These are phyloP conservation scores for Podospora comata DNA, from an alignment of 495 filamentous ascomycete species.

Conservation along the genomic window DNA sequence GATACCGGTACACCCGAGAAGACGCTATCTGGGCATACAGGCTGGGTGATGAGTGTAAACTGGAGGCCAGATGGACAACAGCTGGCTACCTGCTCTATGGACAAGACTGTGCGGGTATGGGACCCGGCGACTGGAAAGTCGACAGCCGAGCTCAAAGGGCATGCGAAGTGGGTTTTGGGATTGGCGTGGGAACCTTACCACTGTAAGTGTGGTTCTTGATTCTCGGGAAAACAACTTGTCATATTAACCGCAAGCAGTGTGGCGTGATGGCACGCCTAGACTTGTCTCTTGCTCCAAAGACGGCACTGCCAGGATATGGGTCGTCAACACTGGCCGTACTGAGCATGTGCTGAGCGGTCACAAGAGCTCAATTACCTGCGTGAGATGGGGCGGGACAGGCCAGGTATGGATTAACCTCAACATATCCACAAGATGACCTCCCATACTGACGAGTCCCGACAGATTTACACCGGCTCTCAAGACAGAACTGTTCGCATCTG, in stretches of 20 bases:
- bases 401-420: conserved; percentile 24
- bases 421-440: background rate
- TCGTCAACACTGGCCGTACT: conserved; percentile 70
- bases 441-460: background rate
- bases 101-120: conserved; percentile 88
- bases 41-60: conserved; percentile 84
- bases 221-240: background rate
- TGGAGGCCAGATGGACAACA: conserved; percentile 81
- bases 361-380: conserved; percentile 81
- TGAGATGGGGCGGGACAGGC: conserved; percentile 90
- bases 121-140: conserved; percentile 77
- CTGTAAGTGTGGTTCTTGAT: conserved; percentile 16
- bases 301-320: conserved; percentile 84
- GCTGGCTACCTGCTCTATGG: conserved; percentile 91
- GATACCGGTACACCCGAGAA: conserved; percentile 87
- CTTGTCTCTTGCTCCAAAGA: conserved; percentile 90
- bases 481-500: conserved; percentile 94
- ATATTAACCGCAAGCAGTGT: conserved; percentile 37
- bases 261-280: conserved; percentile 67
- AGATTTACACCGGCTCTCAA: conserved; percentile 62
- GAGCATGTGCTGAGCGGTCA: conserved; percentile 84
- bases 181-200: conserved; percentile 96
- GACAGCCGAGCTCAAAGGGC: conserved; percentile 80
- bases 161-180: conserved; percentile 85
- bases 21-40: conserved; percentile 88